These are phyloP conservation scores for Asterella californica DNA, from an alignment of 225 moss, liverwort and hornwort genomes.

Conservation along the genomic window DNA sequence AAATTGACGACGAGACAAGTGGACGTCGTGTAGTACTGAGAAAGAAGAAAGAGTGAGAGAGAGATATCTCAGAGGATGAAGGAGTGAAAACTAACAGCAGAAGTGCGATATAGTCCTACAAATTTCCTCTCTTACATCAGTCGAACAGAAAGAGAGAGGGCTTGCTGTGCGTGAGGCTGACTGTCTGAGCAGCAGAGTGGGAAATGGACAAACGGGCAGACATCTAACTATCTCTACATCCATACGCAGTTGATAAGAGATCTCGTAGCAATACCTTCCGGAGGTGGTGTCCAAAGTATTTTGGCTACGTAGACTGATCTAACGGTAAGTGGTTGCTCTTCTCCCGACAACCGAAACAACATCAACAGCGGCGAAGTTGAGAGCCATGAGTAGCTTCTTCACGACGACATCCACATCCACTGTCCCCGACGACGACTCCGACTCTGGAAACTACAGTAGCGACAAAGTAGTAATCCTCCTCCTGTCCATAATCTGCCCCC, in stretches of 20 bases:
- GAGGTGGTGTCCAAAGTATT: neutral
- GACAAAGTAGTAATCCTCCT: neutral
- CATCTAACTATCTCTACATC: neutral
- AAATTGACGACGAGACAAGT: neutral
- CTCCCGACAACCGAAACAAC: neutral
- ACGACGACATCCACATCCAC: neutral
- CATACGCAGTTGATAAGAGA: neutral
- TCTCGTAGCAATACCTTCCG: slow-evolving; percentile 1
- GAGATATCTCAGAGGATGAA: neutral
- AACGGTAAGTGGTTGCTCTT: neutral
- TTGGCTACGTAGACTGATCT: neutral
- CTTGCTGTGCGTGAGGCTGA: neutral
- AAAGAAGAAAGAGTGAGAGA: neutral
- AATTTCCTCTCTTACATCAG: neutral
- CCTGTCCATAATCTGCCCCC: neutral
- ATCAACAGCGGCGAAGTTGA: neutral
- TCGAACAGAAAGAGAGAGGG: neutral
- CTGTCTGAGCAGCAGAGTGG: neutral
- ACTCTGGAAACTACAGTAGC: slow-evolving; percentile 5
- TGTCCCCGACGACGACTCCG: neutral
- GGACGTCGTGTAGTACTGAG: neutral
- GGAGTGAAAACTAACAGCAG: neutral
- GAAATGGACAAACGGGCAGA: neutral
- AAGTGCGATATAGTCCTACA: neutral
- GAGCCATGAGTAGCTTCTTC: neutral